Base-by-base conservation (phyloP, 1,284 basidiomycete genomes). In the Ceratobasidium papillatum region DNA sequence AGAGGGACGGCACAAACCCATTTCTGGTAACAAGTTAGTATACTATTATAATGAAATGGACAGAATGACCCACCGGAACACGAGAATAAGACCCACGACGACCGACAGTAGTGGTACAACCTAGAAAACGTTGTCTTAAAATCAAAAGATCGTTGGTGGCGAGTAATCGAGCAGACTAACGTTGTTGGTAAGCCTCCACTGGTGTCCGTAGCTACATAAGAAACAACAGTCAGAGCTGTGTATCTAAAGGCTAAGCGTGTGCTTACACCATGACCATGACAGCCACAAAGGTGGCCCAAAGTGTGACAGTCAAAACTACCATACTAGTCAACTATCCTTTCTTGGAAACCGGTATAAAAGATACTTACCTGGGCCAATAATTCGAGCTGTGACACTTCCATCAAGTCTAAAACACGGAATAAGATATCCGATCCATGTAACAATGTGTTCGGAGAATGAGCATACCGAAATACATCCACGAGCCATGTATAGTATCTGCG, bases 41-140 rank as follows among this genome's bases (percentile, higher is more conserved):
- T 2, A 17, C 14, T 34, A 7, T 25, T 3, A 22, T 22, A 41
- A 45, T 22, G 25, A 30, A 12, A 4, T 5, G 19, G 59, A n/a
- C 45, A 61, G 19, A 52, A 5, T 2, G 34, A 76, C 86, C 77
- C 77, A 91, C 89, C 91, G 87, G 81, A 93, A 94, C 9, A 94
- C 92, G 51, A 94, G 83, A 75, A 92, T 90, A 72, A 94, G 85
- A 78, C 90, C 91, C 74, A 96, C 95, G 77, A 97, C 95, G 17
- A 98, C 93, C 7, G 93, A 94, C 30, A 97, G 85, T 59, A 97
- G 83, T 0, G 94, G 95, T 3, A 95, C 89, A 77, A 95, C 89
- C 75, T 76, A 52, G 27, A 45, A 5, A 25, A 34, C 41, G 58
- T 11, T 19, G 25, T 38, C 4, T 47, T 19, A 90, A 89, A 93